Evolutionary conservation across 495 filamentous ascomycete genomes (phyloP).

Genomic region (Ramalina intermedia): DNA sequence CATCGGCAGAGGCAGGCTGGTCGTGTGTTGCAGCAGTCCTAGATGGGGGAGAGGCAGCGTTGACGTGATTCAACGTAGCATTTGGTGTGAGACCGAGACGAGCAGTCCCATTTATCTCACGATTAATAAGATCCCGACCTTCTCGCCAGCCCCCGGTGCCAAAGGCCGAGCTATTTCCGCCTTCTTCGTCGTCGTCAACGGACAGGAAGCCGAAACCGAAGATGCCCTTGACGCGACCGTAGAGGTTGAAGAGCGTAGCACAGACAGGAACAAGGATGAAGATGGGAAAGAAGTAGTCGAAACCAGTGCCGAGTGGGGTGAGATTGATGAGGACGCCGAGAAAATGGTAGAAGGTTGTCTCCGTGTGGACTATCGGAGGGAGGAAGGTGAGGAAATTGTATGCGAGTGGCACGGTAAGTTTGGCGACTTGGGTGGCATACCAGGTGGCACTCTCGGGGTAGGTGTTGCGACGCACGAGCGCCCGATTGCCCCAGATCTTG

Average conservation of each 20-base stretch:
- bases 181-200: slow-evolving; percentile 53
- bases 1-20: not conserved
- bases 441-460: slow-evolving; percentile 85
- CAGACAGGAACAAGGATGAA: slow-evolving; percentile 72
- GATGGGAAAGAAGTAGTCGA: slow-evolving; percentile 76
- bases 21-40: not conserved
- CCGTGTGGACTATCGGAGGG: slow-evolving; percentile 44
- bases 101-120: slow-evolving; percentile 58
- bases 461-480: slow-evolving; percentile 78
- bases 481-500: slow-evolving; percentile 88
- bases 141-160: slow-evolving; percentile 85
- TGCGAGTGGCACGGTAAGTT: slow-evolving; percentile 76
- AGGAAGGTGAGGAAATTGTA: slow-evolving; percentile 94
- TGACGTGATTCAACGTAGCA: no score
- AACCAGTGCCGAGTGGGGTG: slow-evolving; percentile 69
- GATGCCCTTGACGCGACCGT: slow-evolving; percentile 60
- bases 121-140: slow-evolving; percentile 83
- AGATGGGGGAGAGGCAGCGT: not conserved
- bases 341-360: slow-evolving; percentile 75
- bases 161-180: slow-evolving; percentile 45
- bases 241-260: slow-evolving; percentile 75
- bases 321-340: slow-evolving; percentile 73
- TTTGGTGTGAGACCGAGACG: slow-evolving; percentile 30
- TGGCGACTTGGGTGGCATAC: slow-evolving; percentile 82
- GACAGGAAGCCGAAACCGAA: slow-evolving; percentile 50